Base-by-base conservation (phyloP, 1,284 basidiomycete genomes). In the Trichosporon asahii region DNA sequence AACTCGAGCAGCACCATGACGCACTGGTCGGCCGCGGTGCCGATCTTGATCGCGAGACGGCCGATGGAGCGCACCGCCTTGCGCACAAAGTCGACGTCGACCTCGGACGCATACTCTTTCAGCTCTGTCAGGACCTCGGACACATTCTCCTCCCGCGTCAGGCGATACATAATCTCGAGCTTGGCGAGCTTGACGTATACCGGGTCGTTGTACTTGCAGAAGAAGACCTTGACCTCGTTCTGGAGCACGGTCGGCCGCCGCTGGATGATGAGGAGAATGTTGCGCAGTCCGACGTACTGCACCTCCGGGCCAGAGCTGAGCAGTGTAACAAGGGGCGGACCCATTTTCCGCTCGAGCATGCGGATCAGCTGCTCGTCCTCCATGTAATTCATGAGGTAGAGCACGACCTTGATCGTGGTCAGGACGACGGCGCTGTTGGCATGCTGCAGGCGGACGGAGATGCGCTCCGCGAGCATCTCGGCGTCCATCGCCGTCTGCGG, bases 381-480 rank as follows among this genome's bases (percentile, higher is more conserved):
- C 90, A 99, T 98, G 84, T 99, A 99, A 83, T 99, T 99, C 95
- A 99, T 98, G 73, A 99, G 86, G 81, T 98, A 99, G 21, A 99
- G 86, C 33, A 98, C 88, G 63, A 93, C 90, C 85, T 99, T 99
- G 87, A 98, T 93, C 4, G 94, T 91, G 6, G 94, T 93, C 23
- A 99, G 87, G 0, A 99, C 95, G 27, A 99, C 96, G 70, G 91
- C 91, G 12, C 92, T 94, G 77, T 99, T 99, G 55, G 91, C 93
- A 76, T 99, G 97, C 83, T 98, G 95, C 21, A 99, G 85, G 75
- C 97, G 90, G 55, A 95, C 88, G 23, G 95, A 90, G 71, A 99
- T 92, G 40, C 95, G 90, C 81, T 99, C 97, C 3, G 93, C 94
- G 83, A 99, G 90, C 46, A 93, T 87, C 84, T 98, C 94, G 12